A percentile compares a stretch with the other conserved stretches of the same genome.
Evolutionary conservation across 2,329 filamentous ascomycete genomes (phyloP).

Genomic region (Phaeosphaeriaceae sp.): DNA sequence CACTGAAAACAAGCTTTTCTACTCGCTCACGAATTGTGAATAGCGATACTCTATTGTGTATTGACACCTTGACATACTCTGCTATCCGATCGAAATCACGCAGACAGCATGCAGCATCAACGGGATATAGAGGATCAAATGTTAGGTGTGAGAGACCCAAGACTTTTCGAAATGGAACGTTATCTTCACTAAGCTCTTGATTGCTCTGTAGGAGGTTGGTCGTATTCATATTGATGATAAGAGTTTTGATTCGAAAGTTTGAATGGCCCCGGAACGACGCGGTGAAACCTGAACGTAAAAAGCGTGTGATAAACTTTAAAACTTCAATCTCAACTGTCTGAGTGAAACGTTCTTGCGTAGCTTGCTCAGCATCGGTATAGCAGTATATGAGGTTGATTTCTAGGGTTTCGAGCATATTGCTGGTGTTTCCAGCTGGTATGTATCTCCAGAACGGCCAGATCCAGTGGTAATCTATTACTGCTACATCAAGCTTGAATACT

Average conservation of each 20-base stretch:
- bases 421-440: slow-evolving; percentile 5
- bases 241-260: slow-evolving; percentile 2
- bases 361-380: slow-evolving; percentile 10
- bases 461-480: slow-evolving; percentile 20
- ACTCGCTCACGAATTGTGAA: slow-evolving; percentile 4
- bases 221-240: slow-evolving; percentile 15
- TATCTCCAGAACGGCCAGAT: slow-evolving; percentile 21
- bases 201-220: slow-evolving; percentile 6
- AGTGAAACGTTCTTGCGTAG: neutral
- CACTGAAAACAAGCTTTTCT: slow-evolving; percentile 2
- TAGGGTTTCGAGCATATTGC: slow-evolving; percentile 5
- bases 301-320: neutral
- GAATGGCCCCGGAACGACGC: neutral
- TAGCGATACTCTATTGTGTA: neutral
- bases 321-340: neutral
- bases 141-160: slow-evolving; percentile 14
- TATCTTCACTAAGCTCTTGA: slow-evolving; percentile 6
- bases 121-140: slow-evolving; percentile 15
- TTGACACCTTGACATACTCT: neutral
- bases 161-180: slow-evolving; percentile 17
- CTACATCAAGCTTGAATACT: slow-evolving; percentile 15
- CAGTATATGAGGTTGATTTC: slow-evolving; percentile 16
- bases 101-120: neutral
- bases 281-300: neutral
- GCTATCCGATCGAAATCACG: neutral